phyloP scores from a whole-genome alignment of 1,284 basidiomycete species.

The Lignosus rhinocerotis region DNA sequence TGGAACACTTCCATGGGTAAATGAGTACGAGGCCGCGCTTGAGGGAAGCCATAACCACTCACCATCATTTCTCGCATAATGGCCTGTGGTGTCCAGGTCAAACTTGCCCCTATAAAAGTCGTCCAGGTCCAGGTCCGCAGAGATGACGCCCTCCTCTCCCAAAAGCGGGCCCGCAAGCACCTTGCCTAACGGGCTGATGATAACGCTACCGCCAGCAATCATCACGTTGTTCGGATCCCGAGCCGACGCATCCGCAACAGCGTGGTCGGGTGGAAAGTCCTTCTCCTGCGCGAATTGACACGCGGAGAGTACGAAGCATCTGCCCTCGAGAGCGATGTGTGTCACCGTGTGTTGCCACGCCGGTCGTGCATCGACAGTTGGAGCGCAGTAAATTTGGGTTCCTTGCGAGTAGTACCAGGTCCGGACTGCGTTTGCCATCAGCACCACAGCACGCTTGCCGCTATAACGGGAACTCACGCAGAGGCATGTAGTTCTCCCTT shows the following conservation, averaged over 20 bases:
- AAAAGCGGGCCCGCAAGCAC: conserved; percentile 70
- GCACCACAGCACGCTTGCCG: background rate
- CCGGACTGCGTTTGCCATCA: conserved; percentile 41
- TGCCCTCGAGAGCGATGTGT: conserved; percentile 76
- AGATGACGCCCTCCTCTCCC: conserved; percentile 61
- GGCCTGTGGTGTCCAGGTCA: conserved; percentile 71
- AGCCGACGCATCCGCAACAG: conserved; percentile 41
- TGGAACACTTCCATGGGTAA: conserved; percentile 24
- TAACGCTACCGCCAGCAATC: conserved; percentile 70
- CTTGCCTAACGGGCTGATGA: conserved; percentile 66
- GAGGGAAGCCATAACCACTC: conserved; percentile 26
- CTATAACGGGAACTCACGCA: conserved; percentile 37
- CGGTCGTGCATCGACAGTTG: conserved; percentile 69
- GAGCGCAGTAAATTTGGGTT: conserved; percentile 67
- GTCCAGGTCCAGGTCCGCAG: conserved; percentile 64
- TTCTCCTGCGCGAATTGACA: conserved; percentile 65
- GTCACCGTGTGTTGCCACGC: conserved; percentile 68
- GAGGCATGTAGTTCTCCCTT: conserved; percentile 80
- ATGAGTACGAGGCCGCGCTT: background rate
- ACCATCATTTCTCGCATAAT: conserved; percentile 70
- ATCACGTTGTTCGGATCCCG: conserved; percentile 56
- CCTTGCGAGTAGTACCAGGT: conserved; percentile 63
- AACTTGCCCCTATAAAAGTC: conserved; percentile 67
- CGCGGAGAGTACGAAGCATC: conserved; percentile 72
- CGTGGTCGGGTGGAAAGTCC: conserved; percentile 60